Base-by-base conservation (phyloP, 2,329 filamentous ascomycete genomes). In the Aureobasidium sp. region DNA sequence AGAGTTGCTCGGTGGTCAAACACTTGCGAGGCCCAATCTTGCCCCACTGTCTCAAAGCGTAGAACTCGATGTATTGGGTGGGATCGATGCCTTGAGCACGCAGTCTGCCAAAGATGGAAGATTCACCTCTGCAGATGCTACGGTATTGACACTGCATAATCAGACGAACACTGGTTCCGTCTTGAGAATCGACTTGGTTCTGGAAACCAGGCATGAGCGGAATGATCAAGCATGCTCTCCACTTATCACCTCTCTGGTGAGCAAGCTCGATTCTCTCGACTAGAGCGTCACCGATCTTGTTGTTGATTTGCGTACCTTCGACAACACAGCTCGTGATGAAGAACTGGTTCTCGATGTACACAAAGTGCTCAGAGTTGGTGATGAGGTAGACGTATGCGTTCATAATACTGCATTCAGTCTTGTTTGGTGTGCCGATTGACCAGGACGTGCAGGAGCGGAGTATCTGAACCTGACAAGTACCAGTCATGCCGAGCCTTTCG, bases 301-400 rank as follows among this genome's bases (percentile, higher is more conserved):
- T 99, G 73, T 91, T 84, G 66, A 99, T 94, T 71, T 87, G 90
- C 14, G 88, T 90, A 58, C 89, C 89, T 68, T 96, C 86, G 5
- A 92, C 91, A 70, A 94, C 89, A 56, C 90, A 94, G 67, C 90
- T 96, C 39, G 90, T 95, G 73, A 99, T 89, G 78, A 96, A 99
- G 76, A 97, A 99, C 71, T 99, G 94, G 72, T 99, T 99, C 74
- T 99, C 94, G 67, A 97, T 96, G 75, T 99, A 97, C 57, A 97
- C 90, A 70, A 97, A 96, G 73, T 97, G 94, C 52, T 99, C 91
- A 1, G 91, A 97, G 66, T 93, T 88, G 67, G 94, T 88, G 68
- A 99, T 99, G 79, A 96, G 86, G 73, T 95, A 94, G 67, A 95
- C 84, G 71, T 97, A 97, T 3, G 94, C 93, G 66, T 88, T 94